These are phyloP conservation scores for Fusarium penzigii DNA, from an alignment of 2,329 filamentous ascomycete genomes.

Conservation along the genomic window DNA sequence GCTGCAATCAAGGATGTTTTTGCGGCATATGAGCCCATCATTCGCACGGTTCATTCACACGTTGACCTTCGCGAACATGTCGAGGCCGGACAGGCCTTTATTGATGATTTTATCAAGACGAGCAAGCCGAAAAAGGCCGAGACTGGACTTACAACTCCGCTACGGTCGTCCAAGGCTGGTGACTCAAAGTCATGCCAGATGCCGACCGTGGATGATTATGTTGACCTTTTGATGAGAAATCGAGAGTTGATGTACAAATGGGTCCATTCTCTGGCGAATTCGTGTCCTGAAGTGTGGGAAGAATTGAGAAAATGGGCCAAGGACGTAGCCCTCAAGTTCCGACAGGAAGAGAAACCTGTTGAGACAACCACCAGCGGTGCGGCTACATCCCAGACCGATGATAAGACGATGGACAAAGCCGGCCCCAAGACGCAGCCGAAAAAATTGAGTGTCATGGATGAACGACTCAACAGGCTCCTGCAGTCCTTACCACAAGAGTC, in stretches of 20 bases:
- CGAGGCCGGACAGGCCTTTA: conserved; percentile 65
- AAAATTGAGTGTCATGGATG: conserved; percentile 38
- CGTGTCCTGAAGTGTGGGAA: conserved; percentile 65
- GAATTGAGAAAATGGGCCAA: conserved; percentile 64
- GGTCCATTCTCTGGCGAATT: conserved; percentile 67
- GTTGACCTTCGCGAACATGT: conserved; percentile 72
- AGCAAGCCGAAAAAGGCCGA: conserved; percentile 46
- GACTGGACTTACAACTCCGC: conserved; percentile 23
- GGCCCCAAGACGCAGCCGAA: conserved; percentile 8
- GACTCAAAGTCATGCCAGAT: conserved; percentile 30
- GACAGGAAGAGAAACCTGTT: conserved; percentile 22
- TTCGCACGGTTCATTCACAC: conserved; percentile 68
- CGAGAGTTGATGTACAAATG: conserved; percentile 66
- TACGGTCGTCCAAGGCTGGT: conserved; percentile 5
- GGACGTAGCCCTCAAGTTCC: conserved; percentile 58
- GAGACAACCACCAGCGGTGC: background rate
- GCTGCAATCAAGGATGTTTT: conserved; percentile 65
- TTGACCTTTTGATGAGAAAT: conserved; percentile 65
- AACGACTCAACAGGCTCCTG: conserved; percentile 45
- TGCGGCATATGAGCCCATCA: conserved; percentile 71
- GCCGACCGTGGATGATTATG: conserved; percentile 72
- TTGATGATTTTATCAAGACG: conserved; percentile 69
- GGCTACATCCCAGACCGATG: background rate
- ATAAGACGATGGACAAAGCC: background rate
- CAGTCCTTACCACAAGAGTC: conserved; percentile 47